Base-by-base conservation (phyloP, 345 rosid genomes). In the Mangifera indica region DNA sequence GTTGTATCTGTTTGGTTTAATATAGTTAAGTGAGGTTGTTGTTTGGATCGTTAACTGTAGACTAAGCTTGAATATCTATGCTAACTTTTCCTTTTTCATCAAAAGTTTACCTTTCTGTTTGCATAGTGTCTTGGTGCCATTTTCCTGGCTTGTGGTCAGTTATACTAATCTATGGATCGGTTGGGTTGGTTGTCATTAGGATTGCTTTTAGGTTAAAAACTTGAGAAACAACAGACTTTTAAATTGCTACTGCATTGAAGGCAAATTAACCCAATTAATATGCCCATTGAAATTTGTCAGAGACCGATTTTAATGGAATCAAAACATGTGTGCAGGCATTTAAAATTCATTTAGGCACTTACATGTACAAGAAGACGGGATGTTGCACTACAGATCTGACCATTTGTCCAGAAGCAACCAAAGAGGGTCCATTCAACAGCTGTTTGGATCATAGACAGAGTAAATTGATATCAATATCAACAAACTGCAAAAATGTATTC, bases 321-420 rank as follows among this genome's bases (percentile, higher is more conserved):
- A 51, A 66, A 44, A 17, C 37, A 72, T 53, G 55, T 20, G 42
- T 34, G 15, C 52, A 34, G 48, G 32, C 32, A 49, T 18, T 25
- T 2, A 78, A 61, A 4, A 24, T 24, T 20, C 3, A 66, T 8
- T n/a, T 10, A 69, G 18, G 46, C 21, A 74, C 99, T 85, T 81
- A 89, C 98, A 82, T 88, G 99, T 70, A 95, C 89, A 46, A 93
- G 79, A 64, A 95, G 92, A 49, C 99, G 91, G 53, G 99, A 95
- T 82, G 99, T 95, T 73, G 99, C 98, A 81, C 98, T 91, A 74
- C 99, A 93, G 67, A 95, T 95, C 86, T 95, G 97, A 66, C 99
- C 98, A 84, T 89, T 93, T 63, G 96, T 92, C 89, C 97, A 91
- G 81, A 92, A 95, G 90, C 98, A 92, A 64, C 98, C 98, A 78